Evolutionary conservation across 345 rosid genomes (phyloP), one percentile per base, ranked within the genome.

Genomic region (Dimocarpus longan): DNA sequence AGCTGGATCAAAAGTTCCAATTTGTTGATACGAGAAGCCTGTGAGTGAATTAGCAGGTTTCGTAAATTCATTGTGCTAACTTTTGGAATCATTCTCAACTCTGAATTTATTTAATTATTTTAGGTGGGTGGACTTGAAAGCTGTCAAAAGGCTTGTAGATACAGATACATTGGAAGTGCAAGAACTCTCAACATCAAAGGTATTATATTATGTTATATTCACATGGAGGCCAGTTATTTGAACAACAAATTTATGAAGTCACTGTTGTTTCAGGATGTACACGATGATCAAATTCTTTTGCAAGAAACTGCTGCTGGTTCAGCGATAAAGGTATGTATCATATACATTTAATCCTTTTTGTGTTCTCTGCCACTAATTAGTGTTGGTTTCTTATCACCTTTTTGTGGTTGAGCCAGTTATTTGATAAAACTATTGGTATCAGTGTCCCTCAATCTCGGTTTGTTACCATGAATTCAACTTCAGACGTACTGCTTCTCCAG

Each of bases 111-210:
- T 28, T n/a, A 28, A 43, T 21, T 76, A 80, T 63, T 83, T 37
- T 79, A 91, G 92, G 85, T 91, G 94, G 94, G 73, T 85, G 46
- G 71, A 87, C 81, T 81, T 91, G 80, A 85, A 83, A 74, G 89
- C 91, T 21, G 65, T 87, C 66, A 79, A 82, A 79, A 83, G 85
- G 85, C 89, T 91, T 80, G 76, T 79, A 28, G 90, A 85, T 59
- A 84, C 84, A 50, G 83, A 82, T 80, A 82, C 81, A 18, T 37
- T 82, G 76, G 79, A 81, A 70, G 59, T 80, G 79, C 85, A 82
- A 44, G 71, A 78, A 28, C 73, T 73, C 60, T 70, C 80, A 44
- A 63, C 39, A 68, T 75, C 75, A 66, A 76, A 87, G 90, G 89
- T 89, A 76, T 5, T 8, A n/a, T 69, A n/a, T 66, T 73, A 46